Percentiles rank a stretch among this genome's conserved stretches.
phyloP scores from a whole-genome alignment of 129 eudicot genomes.

The Centaurea solstitialis region DNA sequence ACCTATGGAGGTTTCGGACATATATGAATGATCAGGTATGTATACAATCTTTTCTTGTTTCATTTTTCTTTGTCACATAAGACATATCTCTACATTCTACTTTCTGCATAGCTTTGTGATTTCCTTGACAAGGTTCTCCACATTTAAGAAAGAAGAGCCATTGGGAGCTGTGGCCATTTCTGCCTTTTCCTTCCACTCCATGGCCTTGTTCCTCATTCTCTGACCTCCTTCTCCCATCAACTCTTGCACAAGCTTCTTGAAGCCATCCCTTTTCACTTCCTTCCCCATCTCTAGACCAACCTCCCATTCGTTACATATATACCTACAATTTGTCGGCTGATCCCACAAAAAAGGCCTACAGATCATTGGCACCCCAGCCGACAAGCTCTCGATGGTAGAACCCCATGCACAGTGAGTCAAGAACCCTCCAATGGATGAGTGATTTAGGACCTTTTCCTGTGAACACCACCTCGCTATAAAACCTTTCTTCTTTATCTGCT shows the following conservation, averaged over 20 bases:
- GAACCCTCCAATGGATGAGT: constrained; percentile 7
- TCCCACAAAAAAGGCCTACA: not conserved
- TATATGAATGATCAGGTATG: too few relatives aligned
- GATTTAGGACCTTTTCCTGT: not conserved
- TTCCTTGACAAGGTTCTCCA: too few relatives aligned
- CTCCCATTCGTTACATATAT: too few relatives aligned
- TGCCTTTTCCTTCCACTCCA: constrained; percentile 12
- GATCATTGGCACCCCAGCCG: not conserved
- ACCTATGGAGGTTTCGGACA: too few relatives aligned
- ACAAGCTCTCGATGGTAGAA: not conserved
- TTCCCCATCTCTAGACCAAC: constrained; percentile 7
- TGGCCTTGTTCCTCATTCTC: not conserved
- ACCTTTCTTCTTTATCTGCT: not conserved
- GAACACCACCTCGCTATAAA: constrained; percentile 9
- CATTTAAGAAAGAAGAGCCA: not conserved
- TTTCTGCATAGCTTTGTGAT: not conserved
- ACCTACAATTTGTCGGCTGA: not conserved
- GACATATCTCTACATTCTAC: not conserved
- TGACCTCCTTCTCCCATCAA: not conserved
- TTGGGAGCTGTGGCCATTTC: not conserved
- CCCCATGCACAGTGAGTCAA: constrained; percentile 4
- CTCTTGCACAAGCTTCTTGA: not conserved
- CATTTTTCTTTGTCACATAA: too few relatives aligned
- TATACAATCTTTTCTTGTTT: too few relatives aligned
- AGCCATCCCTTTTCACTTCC: not conserved